A percentile compares a stretch with the other conserved stretches of the same genome.
Evolutionary conservation across 1,284 basidiomycete species (phyloP).

Genomic region (Irpex sp.): DNA sequence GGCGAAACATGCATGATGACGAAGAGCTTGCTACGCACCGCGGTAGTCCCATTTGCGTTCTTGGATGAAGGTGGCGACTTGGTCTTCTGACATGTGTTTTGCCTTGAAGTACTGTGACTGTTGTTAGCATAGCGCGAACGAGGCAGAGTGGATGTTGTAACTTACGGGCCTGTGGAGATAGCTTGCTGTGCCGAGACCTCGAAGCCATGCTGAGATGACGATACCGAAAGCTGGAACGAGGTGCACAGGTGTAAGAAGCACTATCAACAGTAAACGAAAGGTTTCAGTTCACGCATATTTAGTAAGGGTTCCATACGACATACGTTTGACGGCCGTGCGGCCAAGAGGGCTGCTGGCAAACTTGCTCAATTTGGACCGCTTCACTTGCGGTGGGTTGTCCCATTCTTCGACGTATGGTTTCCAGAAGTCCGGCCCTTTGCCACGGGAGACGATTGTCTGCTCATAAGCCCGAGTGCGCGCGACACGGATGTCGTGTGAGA

Average conservation of each 20-base stretch:
- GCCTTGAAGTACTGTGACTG: slow-evolving; percentile 67
- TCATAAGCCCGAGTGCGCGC: slow-evolving; percentile 76
- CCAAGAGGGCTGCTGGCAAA: slow-evolving; percentile 44
- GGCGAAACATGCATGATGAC: slow-evolving; percentile 1
- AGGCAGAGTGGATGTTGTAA: slow-evolving; percentile 1
- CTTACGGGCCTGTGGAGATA: slow-evolving; percentile 67
- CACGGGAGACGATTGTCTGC: slow-evolving; percentile 75
- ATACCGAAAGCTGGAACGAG: slow-evolving; percentile 72
- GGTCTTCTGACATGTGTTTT: slow-evolving; percentile 72
- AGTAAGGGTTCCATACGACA: neutral
- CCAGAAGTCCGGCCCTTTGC: slow-evolving; percentile 84
- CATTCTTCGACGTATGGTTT: slow-evolving; percentile 85
- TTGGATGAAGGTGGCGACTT: slow-evolving; percentile 75
- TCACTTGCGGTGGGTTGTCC: slow-evolving; percentile 60
- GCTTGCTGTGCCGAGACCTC: slow-evolving; percentile 65
- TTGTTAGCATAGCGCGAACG: neutral
- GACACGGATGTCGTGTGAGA: slow-evolving; percentile 69
- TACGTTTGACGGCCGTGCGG: slow-evolving; percentile 40
- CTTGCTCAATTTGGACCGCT: slow-evolving; percentile 20
- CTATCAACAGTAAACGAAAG: slow-evolving; percentile 32
- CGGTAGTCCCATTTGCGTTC: slow-evolving; percentile 87
- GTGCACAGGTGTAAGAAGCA: slow-evolving; percentile 65
- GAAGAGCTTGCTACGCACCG: slow-evolving; percentile 32
- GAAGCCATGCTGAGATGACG: slow-evolving; percentile 60
- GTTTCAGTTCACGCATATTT: too few species aligned